Conservation (phyloP, 2,329 filamentous ascomycete species). For the Apiospora marii region DNA sequence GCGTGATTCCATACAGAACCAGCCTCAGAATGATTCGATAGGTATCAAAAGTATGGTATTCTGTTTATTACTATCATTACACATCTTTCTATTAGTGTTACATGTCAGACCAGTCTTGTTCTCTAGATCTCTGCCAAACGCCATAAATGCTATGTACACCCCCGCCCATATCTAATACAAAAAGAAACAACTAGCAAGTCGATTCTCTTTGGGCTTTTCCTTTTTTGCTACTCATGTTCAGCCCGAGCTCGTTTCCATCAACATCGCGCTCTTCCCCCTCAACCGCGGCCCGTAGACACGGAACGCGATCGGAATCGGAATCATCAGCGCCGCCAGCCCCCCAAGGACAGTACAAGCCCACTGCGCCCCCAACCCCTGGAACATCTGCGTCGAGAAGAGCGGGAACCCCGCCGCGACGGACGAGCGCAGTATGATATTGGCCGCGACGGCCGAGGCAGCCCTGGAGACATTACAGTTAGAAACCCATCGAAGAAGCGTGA, state of each 20-base stretch:
- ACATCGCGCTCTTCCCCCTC: not conserved
- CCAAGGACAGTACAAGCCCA: conserved; percentile 41
- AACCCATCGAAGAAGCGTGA: not conserved
- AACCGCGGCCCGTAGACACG: conserved; percentile 1
- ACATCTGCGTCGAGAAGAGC: conserved; percentile 52
- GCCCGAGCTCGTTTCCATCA: not conserved
- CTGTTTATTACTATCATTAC: too few species aligned
- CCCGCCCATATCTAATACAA: too few species aligned
- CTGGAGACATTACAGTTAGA: not conserved
- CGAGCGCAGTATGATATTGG: conserved; percentile 54
- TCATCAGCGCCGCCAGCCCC: conserved; percentile 1
- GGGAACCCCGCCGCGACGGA: conserved; percentile 51
- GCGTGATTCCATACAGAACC: too few species aligned
- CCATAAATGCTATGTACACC: too few species aligned
- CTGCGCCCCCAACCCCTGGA: conserved; percentile 43
- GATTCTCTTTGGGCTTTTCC: too few species aligned
- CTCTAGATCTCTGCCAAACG: too few species aligned
- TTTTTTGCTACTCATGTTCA: not conserved
- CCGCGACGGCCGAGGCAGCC: conserved; percentile 40
- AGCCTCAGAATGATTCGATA: too few species aligned
- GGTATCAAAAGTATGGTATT: too few species aligned
- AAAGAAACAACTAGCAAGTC: too few species aligned
- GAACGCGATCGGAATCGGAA: conserved; percentile 16
- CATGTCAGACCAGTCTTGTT: too few species aligned
- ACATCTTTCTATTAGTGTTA: too few species aligned